Evolutionary conservation across 139 green algal genomes (phyloP), one percentile per base, ranked within the genome.

Genomic region (Astrephomene gubernaculifera): DNA sequence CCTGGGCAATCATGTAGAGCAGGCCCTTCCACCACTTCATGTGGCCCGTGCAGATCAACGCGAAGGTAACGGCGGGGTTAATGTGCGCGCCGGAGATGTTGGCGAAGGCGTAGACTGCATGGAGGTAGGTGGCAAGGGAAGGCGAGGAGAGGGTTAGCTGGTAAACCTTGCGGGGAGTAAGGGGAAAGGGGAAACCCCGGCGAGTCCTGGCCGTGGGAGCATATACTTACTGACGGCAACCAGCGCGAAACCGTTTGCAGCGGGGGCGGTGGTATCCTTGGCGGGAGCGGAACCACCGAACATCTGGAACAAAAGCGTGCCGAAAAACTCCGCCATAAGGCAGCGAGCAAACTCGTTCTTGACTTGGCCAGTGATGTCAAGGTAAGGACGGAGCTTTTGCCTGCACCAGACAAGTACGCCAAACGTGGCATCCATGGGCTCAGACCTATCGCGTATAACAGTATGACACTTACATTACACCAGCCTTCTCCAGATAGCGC

Each of bases 1-100:
- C 87, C 90, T 96, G 94, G 8, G 91, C 90, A 22, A 87, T 60
- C 81, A 94, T 92, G 85, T 96, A 96, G 53, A 94, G 78, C 36
- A 94, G 87, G 8, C 91, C 92, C 39, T 90, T 91, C 87, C 87
- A 88, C 94, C 92, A 95, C 71, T 89, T 92, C 76, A 93, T 92
- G 88, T 96, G 94, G 1, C 94, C 94, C 38, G 90, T 95, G 79
- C 94, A 93, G 41, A 95, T 95, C n/a, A 93, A 91, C 1, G 93
- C 92, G 64, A 96, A 92, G 4, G 88, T 94, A 19, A 96, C 94
- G 22, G 93, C 91, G 3, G 94, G 94, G 84, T 96, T 96, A 21
- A 96, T 87, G 82, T 96, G 94, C 0, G 90, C 94, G 6, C 94
- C 94, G 35, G 82, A 92, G 0, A 96, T 83, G 76, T 96, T 95